phyloP scores from a whole-genome alignment of 805 yeast genomes.

The Lipomyces oligophaga region DNA sequence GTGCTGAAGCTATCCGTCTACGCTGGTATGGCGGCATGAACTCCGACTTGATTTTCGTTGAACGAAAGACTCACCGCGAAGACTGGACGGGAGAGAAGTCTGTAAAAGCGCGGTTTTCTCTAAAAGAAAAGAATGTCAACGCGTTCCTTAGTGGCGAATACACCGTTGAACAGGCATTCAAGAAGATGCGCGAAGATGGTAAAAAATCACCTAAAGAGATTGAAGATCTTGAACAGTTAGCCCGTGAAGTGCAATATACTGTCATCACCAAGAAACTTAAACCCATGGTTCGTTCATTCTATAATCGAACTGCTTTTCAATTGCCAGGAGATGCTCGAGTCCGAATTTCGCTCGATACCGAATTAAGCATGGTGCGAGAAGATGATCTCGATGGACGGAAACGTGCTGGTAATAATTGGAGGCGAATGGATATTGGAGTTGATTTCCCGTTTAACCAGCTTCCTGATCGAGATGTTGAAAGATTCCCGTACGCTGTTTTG shows the following conservation, averaged over 20 bases:
- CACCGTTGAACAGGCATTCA: slow-evolving; percentile 86
- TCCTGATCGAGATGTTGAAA: slow-evolving; percentile 76
- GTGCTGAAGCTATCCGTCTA: slow-evolving; percentile 96
- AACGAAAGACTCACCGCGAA: slow-evolving; percentile 96
- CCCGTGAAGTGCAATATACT: slow-evolving; percentile 88
- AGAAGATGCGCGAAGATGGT: slow-evolving; percentile 88
- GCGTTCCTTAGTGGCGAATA: slow-evolving; percentile 76
- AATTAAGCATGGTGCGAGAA: slow-evolving; percentile 94
- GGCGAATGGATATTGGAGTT: slow-evolving; percentile 97
- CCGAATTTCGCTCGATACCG: slow-evolving; percentile 96
- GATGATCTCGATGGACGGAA: slow-evolving; percentile 92
- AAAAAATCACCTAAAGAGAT: slow-evolving; percentile 83
- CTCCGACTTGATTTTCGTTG: slow-evolving; percentile 87
- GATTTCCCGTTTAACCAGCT: slow-evolving; percentile 91
- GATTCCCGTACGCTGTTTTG: slow-evolving; percentile 95
- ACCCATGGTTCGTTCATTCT: slow-evolving; percentile 94
- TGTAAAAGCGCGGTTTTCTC: slow-evolving; percentile 93
- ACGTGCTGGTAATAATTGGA: slow-evolving; percentile 91
- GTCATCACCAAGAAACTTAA: slow-evolving; percentile 77
- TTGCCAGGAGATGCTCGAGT: slow-evolving; percentile 99
- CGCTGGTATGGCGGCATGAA: slow-evolving; percentile 99
- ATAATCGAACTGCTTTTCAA: slow-evolving; percentile 98
- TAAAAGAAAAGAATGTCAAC: slow-evolving; percentile 88
- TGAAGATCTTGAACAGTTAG: slow-evolving; percentile 86
- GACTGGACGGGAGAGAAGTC: slow-evolving; percentile 99